Percentiles rank a stretch among this genome's conserved stretches.
Conservation (phyloP, 2,329 filamentous ascomycete genomes). For the Elsinoe fawcettii region DNA sequence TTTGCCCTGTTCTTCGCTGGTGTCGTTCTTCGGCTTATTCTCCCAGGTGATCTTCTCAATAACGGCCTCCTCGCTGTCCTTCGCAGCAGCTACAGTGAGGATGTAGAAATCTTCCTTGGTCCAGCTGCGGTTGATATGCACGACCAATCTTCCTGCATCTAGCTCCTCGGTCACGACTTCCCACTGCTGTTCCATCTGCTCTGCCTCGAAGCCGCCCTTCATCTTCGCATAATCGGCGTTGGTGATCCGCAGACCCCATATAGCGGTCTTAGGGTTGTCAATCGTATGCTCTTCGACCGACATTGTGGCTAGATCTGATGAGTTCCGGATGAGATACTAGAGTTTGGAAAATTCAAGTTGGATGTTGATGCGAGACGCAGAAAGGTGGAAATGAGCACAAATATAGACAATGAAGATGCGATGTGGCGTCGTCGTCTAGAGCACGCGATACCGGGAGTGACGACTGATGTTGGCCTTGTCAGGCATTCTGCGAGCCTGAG, state of each 20-base stretch:
- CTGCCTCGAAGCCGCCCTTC: not conserved
- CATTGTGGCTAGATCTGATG: not conserved
- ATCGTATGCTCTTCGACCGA: not conserved
- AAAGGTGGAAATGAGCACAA: too few relatives aligned
- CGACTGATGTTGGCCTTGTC: too few relatives aligned
- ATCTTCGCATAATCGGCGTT: not conserved
- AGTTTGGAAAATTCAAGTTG: too few relatives aligned
- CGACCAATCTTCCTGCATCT: not conserved
- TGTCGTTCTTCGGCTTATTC: constrained; percentile 8
- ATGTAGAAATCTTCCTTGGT: constrained; percentile 11
- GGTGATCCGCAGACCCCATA: not conserved
- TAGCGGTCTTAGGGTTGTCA: constrained; percentile 2
- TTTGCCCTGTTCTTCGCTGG: not conserved
- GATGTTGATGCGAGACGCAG: too few relatives aligned
- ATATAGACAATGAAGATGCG: too few relatives aligned
- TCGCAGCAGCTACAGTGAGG: not conserved
- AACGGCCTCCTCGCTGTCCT: not conserved
- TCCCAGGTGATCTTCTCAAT: constrained; percentile 3
- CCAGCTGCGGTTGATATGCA: constrained; percentile 4
- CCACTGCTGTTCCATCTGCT: constrained; percentile 5
- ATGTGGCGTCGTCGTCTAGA: too few relatives aligned
- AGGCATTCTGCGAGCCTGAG: too few relatives aligned
- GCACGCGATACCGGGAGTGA: too few relatives aligned
- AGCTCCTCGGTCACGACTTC: constrained; percentile 1
- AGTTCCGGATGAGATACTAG: too few relatives aligned